phyloP scores from a whole-genome alignment of 2,329 filamentous ascomycete genomes.

The Calonectria henricotiae region DNA sequence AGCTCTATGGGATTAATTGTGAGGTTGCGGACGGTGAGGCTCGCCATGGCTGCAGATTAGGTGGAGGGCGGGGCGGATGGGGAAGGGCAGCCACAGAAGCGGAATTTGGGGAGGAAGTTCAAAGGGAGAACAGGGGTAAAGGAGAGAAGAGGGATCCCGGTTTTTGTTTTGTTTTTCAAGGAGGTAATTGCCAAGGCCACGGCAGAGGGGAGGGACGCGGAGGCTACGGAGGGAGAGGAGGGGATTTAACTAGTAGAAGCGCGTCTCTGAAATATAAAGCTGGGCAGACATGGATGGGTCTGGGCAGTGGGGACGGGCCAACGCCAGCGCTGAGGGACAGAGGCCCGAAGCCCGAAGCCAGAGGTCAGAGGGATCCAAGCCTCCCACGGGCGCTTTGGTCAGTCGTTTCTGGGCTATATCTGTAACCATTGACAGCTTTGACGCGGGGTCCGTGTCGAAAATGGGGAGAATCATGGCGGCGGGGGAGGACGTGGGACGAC shows the following conservation, averaged over 20 bases:
- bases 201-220: background rate
- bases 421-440: background rate
- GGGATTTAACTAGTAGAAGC: conserved; percentile 7
- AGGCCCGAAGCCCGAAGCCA: background rate
- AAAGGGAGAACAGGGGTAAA: background rate
- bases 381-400: conserved; percentile 5
- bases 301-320: conserved; percentile 1
- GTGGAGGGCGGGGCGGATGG: conserved; percentile 2
- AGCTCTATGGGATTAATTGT: conserved; percentile 82
- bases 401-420: conserved; percentile 5
- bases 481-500: background rate
- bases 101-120: background rate
- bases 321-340: background rate
- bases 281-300: conserved; percentile 11
- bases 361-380: background rate
- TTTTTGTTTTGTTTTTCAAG: background rate
- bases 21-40: conserved; percentile 86
- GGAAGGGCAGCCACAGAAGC: background rate
- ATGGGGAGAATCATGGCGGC: conserved; percentile 9
- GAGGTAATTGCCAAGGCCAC: background rate
- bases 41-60: conserved; percentile 60
- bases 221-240: background rate
- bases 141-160: background rate
- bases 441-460: conserved; percentile 22
- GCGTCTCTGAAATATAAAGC: conserved; percentile 4